Base-by-base conservation (phyloP, 768 basidiomycete species). In the Guyanaporus albipodus region DNA sequence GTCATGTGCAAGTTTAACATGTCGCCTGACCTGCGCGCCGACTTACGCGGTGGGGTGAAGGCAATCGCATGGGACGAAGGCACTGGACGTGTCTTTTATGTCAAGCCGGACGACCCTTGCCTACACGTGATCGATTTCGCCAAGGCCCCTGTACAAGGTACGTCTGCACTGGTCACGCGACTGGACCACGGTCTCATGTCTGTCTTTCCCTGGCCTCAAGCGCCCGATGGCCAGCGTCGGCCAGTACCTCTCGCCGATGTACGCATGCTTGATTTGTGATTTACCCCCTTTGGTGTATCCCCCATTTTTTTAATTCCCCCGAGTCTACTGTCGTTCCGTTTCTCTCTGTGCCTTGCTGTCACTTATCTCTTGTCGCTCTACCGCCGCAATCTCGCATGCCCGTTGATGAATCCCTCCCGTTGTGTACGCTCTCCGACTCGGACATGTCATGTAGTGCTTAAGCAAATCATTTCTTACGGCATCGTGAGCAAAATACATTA, bases 61-160 rank as follows among this genome's bases (percentile, higher is more conserved):
- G 70, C 77, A 15, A 72, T 84, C 27, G 70, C 78, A 7, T 87
- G 80, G 80, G 84, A 87, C 50, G 83, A 86, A 60, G 68, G 72
- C 19, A 78, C 77, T 11, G 83, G 83, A 4, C 70, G 82, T 31
- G 69, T 85, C 12, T 77, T 78, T 53, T 63, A 83, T 7, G 75
- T 76, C 36, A 66, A 70, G 26, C 70, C 69, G 11, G 55, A 71
- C 8, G 72, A 72, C 23, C 44, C 64, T 4, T 49, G 62, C 12
- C 66, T 83, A 34, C 61, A 69, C 26, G 70, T 83, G 27, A 56
- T 77, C 46, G 81, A 83, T 55, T 75, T 77, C 38, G 73, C 74
- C 7, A 55, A 59, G 38, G 62, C 63, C 6, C 70, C 68, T 2
- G 46, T 56, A 11, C 60, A 65, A 54, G 63, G 71, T 72, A 38